These are phyloP conservation scores for Perkinsus chesapeaki DNA, from an alignment of 169 alveolate genomes.

Conservation along the genomic window DNA sequence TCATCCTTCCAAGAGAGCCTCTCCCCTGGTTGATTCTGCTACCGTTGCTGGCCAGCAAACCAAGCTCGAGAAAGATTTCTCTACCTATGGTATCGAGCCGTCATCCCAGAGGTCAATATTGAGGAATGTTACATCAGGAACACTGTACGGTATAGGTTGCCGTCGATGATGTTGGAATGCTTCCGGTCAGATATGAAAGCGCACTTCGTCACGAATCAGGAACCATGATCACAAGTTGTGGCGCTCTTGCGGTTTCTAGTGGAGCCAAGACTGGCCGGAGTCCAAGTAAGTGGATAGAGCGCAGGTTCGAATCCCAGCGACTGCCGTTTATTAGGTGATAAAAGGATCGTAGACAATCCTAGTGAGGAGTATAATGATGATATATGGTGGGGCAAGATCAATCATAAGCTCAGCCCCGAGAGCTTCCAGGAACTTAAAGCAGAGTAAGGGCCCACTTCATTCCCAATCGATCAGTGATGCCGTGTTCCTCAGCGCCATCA, in stretches of 20 bases:
- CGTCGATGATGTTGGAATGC: background rate
- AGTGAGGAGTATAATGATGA: conserved; percentile 38
- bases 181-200: conserved; percentile 27
- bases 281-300: conserved; percentile 41
- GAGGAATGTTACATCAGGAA: background rate
- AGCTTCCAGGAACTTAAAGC: conserved; percentile 59
- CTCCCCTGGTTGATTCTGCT: background rate
- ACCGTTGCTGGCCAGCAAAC: background rate
- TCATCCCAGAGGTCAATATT: background rate
- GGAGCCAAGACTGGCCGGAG: conserved; percentile 75
- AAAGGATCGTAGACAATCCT: conserved; percentile 73
- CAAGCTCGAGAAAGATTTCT: background rate
- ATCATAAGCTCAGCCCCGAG: conserved; percentile 69
- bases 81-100: background rate
- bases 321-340: conserved; percentile 35
- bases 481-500: conserved; percentile 55
- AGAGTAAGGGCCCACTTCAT: conserved; percentile 11
- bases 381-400: conserved; percentile 89
- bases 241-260: conserved; percentile 44
- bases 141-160: background rate
- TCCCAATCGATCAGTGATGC: background rate
- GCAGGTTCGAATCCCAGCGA: background rate
- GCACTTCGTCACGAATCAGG: conserved; percentile 50
- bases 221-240: conserved; percentile 55
- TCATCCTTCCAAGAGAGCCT: background rate